phyloP scores from a whole-genome alignment of 148 eudicot species.

The Fagopyrum esculentum region DNA sequence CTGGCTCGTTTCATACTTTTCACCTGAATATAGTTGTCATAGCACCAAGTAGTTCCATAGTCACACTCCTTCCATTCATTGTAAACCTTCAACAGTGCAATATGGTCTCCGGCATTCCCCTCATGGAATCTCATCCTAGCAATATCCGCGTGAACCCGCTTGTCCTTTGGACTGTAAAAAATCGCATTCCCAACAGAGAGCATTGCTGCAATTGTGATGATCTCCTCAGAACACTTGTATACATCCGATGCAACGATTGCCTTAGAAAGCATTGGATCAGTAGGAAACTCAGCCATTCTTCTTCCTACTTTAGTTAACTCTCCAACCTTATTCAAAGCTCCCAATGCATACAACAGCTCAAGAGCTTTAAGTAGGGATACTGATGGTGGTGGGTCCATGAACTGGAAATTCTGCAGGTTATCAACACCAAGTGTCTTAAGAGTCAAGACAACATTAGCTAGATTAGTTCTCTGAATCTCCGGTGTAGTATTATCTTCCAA shows the following conservation, averaged over 20 bases:
- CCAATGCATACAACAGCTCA: slow-evolving; percentile 33
- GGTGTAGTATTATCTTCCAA: slow-evolving; percentile 44
- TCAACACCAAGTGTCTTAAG: slow-evolving; percentile 43
- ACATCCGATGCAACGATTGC: slow-evolving; percentile 51
- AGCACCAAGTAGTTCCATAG: slow-evolving; percentile 49
- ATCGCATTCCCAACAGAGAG: slow-evolving; percentile 58
- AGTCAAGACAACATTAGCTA: slow-evolving; percentile 42
- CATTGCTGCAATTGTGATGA: slow-evolving; percentile 61
- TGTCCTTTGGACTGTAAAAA: slow-evolving; percentile 18
- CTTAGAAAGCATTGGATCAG: slow-evolving; percentile 64
- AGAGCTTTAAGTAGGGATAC: slow-evolving; percentile 40
- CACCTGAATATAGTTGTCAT: slow-evolving; percentile 53
- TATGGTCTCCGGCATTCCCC: not conserved
- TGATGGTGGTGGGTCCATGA: slow-evolving; percentile 50
- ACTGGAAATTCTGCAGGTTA: slow-evolving; percentile 38
- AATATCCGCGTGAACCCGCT: not conserved
- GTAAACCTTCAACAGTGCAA: slow-evolving; percentile 33
- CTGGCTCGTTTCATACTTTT: slow-evolving; percentile 85
- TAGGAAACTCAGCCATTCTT: slow-evolving; percentile 66
- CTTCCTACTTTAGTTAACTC: slow-evolving; percentile 57
- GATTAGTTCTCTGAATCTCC: slow-evolving; percentile 42
- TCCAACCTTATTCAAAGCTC: slow-evolving; percentile 32
- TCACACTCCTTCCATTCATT: slow-evolving; percentile 55
- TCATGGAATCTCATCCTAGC: slow-evolving; percentile 2
- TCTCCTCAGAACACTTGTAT: slow-evolving; percentile 46